Conservation (phyloP, 176 grass and related monocot genomes). For the Cenchrus americanus region DNA sequence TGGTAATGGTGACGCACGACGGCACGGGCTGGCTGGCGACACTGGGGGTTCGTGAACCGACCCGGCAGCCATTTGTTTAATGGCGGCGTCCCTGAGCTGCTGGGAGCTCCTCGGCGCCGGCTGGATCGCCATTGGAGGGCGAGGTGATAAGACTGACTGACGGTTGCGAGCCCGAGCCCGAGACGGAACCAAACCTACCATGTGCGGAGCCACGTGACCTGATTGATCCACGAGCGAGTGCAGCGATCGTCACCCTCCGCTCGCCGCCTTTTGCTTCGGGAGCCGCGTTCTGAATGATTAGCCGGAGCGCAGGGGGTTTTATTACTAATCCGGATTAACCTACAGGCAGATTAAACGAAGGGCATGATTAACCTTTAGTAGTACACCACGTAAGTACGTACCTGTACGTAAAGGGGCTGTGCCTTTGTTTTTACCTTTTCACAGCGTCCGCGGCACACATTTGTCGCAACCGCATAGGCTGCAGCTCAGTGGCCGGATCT, state of each 20-base stretch:
- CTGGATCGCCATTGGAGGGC: background rate
- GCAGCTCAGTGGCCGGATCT: background rate
- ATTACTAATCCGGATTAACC: background rate
- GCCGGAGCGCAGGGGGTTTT: background rate
- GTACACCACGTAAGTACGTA: background rate
- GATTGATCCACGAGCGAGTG: background rate
- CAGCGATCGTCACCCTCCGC: background rate
- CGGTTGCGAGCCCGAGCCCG: background rate
- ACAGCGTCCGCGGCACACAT: background rate
- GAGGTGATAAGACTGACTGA: slow-evolving; percentile 21
- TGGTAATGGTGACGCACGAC: slow-evolving; percentile 36
- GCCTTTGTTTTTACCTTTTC: background rate
- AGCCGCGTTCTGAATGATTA: slow-evolving; percentile 47
- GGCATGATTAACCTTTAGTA: background rate
- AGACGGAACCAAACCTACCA: background rate
- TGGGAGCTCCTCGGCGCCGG: background rate
- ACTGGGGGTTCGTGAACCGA: slow-evolving; percentile 3
- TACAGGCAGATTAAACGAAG: background rate
- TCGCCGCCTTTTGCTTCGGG: slow-evolving; percentile 3
- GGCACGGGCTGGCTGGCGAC: background rate
- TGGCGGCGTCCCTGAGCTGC: background rate
- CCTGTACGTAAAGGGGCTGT: background rate
- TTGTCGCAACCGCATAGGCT: background rate
- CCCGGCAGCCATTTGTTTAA: slow-evolving; percentile 37
- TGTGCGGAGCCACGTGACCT: slow-evolving; percentile 48